Percentiles rank a stretch among this genome's conserved stretches.
These are phyloP conservation scores for Pelargonium nanum DNA, from an alignment of 345 rosid genomes.

Conservation along the genomic window DNA sequence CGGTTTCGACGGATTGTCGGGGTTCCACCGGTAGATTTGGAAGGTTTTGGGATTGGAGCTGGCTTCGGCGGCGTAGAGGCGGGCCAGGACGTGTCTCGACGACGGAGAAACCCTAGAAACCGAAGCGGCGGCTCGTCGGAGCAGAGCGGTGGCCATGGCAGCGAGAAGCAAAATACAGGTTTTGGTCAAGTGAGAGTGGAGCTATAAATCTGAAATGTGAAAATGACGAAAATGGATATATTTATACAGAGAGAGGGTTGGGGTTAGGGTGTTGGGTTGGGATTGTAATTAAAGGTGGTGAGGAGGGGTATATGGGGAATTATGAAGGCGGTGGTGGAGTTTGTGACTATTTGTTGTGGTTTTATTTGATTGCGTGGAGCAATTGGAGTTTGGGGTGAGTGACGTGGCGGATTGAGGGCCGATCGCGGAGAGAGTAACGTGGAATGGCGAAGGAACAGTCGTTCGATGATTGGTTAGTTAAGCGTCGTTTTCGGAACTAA, in stretches of 20 bases:
- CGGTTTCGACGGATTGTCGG: conserved; percentile 68
- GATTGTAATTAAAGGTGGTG: background rate
- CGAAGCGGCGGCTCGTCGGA: conserved; percentile 32
- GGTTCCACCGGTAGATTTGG: conserved; percentile 92
- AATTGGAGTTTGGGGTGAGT: background rate
- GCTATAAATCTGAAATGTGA: background rate
- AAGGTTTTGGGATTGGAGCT: conserved; percentile 44
- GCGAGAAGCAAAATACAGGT: background rate
- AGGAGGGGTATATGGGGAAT: background rate
- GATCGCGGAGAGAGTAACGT: background rate
- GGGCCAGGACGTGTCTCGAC: conserved; percentile 23
- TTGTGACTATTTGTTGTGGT: too few species aligned
- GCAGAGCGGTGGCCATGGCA: conserved; percentile 43
- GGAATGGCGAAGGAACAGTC: background rate
- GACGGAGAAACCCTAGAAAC: conserved; percentile 15
- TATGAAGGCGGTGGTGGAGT: too few species aligned
- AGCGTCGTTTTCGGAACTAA: too few species aligned
- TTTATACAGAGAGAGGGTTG: too few species aligned
- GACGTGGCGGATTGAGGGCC: background rate
- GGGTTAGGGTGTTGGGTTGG: too few species aligned
- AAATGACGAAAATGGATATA: too few species aligned
- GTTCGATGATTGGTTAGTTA: background rate
- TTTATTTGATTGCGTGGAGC: background rate
- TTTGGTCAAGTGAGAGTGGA: background rate
- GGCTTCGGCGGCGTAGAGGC: conserved; percentile 41